Percentiles rank a stretch among this genome's conserved stretches.
Evolutionary conservation across 805 yeast species (phyloP).

Genomic region (Wickerhamomyces rabaulensis): DNA sequence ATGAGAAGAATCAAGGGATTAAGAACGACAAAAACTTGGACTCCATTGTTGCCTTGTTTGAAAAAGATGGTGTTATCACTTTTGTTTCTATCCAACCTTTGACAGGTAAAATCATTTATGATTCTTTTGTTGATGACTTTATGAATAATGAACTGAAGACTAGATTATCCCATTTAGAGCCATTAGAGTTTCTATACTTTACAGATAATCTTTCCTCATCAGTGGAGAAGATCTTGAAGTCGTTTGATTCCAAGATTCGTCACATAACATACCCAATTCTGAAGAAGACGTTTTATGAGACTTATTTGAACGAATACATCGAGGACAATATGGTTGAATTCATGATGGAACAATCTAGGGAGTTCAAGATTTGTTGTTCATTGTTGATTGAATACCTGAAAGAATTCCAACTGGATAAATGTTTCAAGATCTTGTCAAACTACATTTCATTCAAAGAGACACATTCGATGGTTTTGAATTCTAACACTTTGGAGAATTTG

Average conservation of each 20-base stretch:
- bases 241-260: conserved; percentile 9
- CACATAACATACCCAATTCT: conserved; percentile 10
- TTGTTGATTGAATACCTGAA: conserved; percentile 49
- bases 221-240: conserved; percentile 20
- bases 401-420: conserved; percentile 56
- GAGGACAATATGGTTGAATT: conserved; percentile 23
- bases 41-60: conserved; percentile 43
- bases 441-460: conserved; percentile 45
- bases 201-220: conserved; percentile 31
- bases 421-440: conserved; percentile 49
- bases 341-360: conserved; percentile 17
- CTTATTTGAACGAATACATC: conserved; percentile 12
- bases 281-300: conserved; percentile 11
- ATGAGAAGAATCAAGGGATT: conserved; percentile 25
- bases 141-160: conserved; percentile 65
- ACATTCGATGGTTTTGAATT: conserved; percentile 50
- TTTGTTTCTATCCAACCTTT: conserved; percentile 63
- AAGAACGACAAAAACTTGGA: conserved; percentile 29
- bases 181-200: conserved; percentile 62
- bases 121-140: conserved; percentile 57
- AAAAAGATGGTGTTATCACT: conserved; percentile 27
- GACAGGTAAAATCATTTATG: conserved; percentile 74
- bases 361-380: conserved; percentile 34
- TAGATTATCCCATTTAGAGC: conserved; percentile 65
- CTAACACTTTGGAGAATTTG: conserved; percentile 61